Base-by-base conservation (phyloP, 2,329 filamentous ascomycete species). In the Diplodia scrobiculata region DNA sequence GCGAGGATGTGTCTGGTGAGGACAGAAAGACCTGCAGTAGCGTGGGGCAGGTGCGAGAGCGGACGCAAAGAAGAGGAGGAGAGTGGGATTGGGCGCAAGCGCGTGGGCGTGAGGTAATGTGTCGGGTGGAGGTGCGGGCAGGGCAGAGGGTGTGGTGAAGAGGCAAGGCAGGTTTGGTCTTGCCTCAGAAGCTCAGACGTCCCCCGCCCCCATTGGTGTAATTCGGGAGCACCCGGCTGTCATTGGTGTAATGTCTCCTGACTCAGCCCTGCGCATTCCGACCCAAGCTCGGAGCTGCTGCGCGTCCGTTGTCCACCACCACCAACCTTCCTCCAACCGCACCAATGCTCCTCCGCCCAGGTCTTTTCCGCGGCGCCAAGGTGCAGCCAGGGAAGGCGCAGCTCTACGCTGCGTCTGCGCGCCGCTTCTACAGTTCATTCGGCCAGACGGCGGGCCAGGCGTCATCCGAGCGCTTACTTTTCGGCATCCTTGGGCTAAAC, bases 401-500 rank as follows among this genome's bases (percentile, higher is more conserved):
- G 41, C 58, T 25, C 19, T 47, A 29, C 13, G 45, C 45, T 19
- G 41, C 25, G 19, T 11, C 34, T n/a, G 27, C 58, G 3, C 58
- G 58, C n/a, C 58, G 58, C 58, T 21, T 36, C 45, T 36, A 50
- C 17, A 50, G 41, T n/a, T 62, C 58, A n/a, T 62, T 21, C 14
- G 17, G 27, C 27, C 41, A 17, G 29, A 5, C 45, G 45, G n/a
- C 58, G n/a, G 58, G 58, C 29, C 58, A 62, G 41, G 27, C 17
- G 5, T 27, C 29, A 29, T 62, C 58, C 58, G 27, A 62, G 58
- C 45, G 45, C 58, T 62, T 41, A 41, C 63, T 65, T 10, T 78
- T 75, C 62, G 67, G 70, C 21, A 66, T 81, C 65, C 76, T 82
- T 50, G 76, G 75, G 48, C 45, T 79, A 69, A 82, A 83, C 67